phyloP scores from a whole-genome alignment of 2,329 filamentous ascomycete genomes.

The Celoporthe dispersa region DNA sequence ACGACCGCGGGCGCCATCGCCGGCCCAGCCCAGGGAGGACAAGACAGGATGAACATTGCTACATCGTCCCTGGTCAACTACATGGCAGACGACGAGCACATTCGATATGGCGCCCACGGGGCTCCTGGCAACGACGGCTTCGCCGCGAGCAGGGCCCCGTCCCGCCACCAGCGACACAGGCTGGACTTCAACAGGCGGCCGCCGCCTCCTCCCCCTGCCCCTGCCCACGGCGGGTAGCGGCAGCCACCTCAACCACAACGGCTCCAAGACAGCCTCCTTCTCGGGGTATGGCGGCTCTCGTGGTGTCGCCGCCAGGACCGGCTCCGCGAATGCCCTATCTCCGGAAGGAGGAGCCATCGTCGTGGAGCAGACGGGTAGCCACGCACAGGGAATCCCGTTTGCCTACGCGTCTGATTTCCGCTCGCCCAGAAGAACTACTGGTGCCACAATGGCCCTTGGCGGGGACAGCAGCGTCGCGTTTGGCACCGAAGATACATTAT shows the following conservation, averaged over 20 bases:
- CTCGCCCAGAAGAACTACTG: slow-evolving; percentile 32
- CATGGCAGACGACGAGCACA: slow-evolving; percentile 20
- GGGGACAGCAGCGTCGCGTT: slow-evolving; percentile 15
- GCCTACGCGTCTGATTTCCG: slow-evolving; percentile 31
- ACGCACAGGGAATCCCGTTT: slow-evolving; percentile 47
- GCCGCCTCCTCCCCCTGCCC: slow-evolving; percentile 40
- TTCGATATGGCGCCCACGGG: slow-evolving; percentile 13
- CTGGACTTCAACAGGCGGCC: slow-evolving; percentile 51
- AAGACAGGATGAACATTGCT: slow-evolving; percentile 14
- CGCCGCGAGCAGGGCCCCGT: slow-evolving; percentile 8
- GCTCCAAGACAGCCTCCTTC: slow-evolving; percentile 37
- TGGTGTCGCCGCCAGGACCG: slow-evolving; percentile 29
- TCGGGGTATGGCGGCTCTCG: slow-evolving; percentile 23
- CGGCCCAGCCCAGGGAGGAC: neutral
- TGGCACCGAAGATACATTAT: slow-evolving; percentile 39
- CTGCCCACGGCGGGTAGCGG: slow-evolving; percentile 52
- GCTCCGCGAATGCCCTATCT: slow-evolving; percentile 30
- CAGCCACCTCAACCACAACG: slow-evolving; percentile 55
- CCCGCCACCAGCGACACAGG: slow-evolving; percentile 26
- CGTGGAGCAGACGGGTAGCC: slow-evolving; percentile 46
- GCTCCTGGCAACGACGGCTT: neutral
- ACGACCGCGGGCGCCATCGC: slow-evolving; percentile 1
- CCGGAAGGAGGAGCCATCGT: slow-evolving; percentile 33
- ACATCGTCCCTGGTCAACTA: slow-evolving; percentile 25
- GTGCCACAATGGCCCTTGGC: slow-evolving; percentile 26